Conservation (phyloP, 148 eudicot species). For the Nyssa sinensis region DNA sequence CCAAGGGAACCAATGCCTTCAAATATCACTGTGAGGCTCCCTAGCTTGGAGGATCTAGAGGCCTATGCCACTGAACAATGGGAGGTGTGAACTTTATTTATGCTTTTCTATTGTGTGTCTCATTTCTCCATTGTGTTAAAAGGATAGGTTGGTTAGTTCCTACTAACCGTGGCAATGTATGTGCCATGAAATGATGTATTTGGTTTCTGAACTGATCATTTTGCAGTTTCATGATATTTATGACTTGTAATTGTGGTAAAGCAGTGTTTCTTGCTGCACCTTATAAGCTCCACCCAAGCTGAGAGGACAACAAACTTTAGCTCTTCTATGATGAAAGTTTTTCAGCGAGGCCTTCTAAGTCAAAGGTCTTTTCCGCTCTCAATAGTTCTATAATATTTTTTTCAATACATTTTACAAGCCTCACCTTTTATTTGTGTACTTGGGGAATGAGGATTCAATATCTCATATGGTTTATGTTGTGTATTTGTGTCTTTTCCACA, state of each 20-base stretch:
- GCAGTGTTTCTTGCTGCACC: conserved; percentile 91
- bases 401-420: conserved; percentile 6
- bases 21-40: conserved; percentile 61
- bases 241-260: conserved; percentile 33
- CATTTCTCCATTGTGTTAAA: conserved; percentile 5
- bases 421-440: conserved; percentile 5
- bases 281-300: conserved; percentile 79
- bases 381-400: not conserved
- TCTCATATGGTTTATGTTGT: conserved; percentile 1
- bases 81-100: conserved; percentile 60
- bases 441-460: not conserved
- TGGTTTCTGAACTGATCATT: conserved; percentile 16
- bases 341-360: conserved; percentile 87
- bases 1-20: conserved; percentile 88
- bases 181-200: conserved; percentile 4
- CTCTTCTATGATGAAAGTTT: conserved; percentile 88
- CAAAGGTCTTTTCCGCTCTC: conserved; percentile 53
- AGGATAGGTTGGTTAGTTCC: conserved; percentile 4
- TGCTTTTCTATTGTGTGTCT: conserved; percentile 14
- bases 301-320: conserved; percentile 74
- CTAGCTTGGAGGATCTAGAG: conserved; percentile 78
- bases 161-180: not conserved
- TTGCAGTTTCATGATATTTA: conserved; percentile 26
- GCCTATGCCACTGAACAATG: conserved; percentile 77
- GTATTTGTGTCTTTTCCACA: conserved; percentile 21